Base-by-base conservation (phyloP, 2,329 filamentous ascomycete genomes). In the Epichloe elymi region DNA sequence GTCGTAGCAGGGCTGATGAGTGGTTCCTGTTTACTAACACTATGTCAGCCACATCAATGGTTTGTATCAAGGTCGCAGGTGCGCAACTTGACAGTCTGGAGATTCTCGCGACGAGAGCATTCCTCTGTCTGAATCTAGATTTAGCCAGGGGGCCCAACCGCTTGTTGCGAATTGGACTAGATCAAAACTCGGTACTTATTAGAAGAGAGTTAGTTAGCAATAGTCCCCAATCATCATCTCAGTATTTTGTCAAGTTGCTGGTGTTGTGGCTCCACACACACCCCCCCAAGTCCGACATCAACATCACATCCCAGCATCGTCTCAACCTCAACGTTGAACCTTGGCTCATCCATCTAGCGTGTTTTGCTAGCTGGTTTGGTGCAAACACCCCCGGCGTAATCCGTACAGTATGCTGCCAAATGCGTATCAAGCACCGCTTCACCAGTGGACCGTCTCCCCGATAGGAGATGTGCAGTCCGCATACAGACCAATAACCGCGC, bases 221-320 rank as follows among this genome's bases (percentile, higher is more conserved):
- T 8, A n/a, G 36, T 12, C 17, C 20, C 44, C 3, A 33, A 37
- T 26, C 12, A 20, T 46, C 14, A 26, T 5, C 8, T 37, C 35
- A 36, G 30, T 36, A 36, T 8, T 26, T 26, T 39, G n/a, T 15
- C 19, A 39, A 35, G 23, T 20, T 44, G 41, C 45, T 48, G 40
- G 36, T 48, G 46, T 45, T 14, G 20, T 47, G 44, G 6, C 46
- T 45, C 35, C 50, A 47, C 45, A 40, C 45, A 41, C 50, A 48
- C 45, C 44, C 30, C 37, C 17, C 19, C 19, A 19, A 19, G 19
- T 19, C 19, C 19, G 19, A 2, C 19, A 19, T 19, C 19, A 19
- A n/a, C n/a, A n/a, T n/a, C 30, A 41, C 17, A 36, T 2, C 19
- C 19, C 19, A 19, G 19, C 19, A 19, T 19, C n/a, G 26, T 23